Evolutionary conservation across 331 rosid species (phyloP), one percentile per base, ranked within the genome.

Genomic region (Prunus yedoensis): DNA sequence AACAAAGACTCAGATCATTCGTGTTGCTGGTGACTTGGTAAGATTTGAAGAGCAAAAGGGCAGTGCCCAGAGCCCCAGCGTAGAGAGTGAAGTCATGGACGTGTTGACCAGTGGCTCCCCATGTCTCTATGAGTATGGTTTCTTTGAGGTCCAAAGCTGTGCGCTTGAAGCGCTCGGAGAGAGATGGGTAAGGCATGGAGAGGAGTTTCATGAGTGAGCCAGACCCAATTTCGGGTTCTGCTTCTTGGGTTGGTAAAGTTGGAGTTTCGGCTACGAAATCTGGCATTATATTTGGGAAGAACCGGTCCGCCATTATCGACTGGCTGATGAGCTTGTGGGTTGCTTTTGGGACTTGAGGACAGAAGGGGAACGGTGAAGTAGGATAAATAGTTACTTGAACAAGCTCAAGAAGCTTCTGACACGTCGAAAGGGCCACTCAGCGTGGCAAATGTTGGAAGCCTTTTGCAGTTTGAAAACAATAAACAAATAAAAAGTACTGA

Each of bases 81-180:
- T 92, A 88, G 78, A 92, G 91, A 25, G 89, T 84, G 70, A 79
- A 87, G 79, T 92, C 96, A 1, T 43, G 73, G 12, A 84, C 83
- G 47, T 15, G 85, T 32, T 87, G 88, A 5, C 87, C 82, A 11
- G 85, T 25, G 8, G 80, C 50, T 10, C 91, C 90, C 89, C 90
- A 87, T 2, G 91, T 88, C 81, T 92, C 87, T 28, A 76, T 30
- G 38, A 57, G 74, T 81, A 88, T 90, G 77, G 90, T 83, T 85
- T 92, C 91, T 82, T 87, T 90, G 69, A 88, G 93, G 86, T 90
- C 97, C 79, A 90, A 77, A 72, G 90, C 91, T 11, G 87, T 82
- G 79, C 96, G 88, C 84, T 90, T 86, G 77, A 92, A 86, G 38
- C 80, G 91, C 80, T 90, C 83, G 1, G 82, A 87, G 81, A 90